Base-by-base conservation (phyloP, 2,329 filamentous ascomycete genomes). In the Colletotrichum phormii region DNA sequence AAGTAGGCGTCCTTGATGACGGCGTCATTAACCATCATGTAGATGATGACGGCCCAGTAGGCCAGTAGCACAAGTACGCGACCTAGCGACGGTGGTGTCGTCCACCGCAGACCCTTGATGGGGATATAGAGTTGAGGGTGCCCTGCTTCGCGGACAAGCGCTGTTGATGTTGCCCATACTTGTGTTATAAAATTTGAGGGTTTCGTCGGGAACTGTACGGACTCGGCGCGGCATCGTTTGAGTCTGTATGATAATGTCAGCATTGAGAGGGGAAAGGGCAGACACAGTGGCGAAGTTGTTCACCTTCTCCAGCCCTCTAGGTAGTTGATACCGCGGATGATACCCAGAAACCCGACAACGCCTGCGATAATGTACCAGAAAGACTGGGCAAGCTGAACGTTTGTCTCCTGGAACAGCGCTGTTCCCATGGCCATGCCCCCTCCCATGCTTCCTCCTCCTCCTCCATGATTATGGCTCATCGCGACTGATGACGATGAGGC, bases 291-390 rank as follows among this genome's bases (percentile, higher is more conserved):
- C 7, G 29, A 12, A 12, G 2, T n/a, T 6, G 75, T 81, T 70
- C 51, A 88, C 88, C 85, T 85, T 67, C 79, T 80, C 24, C 78
- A 79, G 24, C 82, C 81, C 72, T 87, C 83, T 13, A 83, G 79
- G 26, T 81, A 77, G 74, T 89, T 86, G 71, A 89, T 77, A 24
- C 77, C 79, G 4, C 87, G 87, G 31, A 86, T 77, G 0, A 78
- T 67, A 3, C 83, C 76, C 5, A 88, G 77, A 0, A 85, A 75
- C 1, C 82, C 86, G 5, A 89, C 77, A 29, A 87, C 84, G 18
- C 82, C 86, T 8, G 84, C 88, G 49, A 90, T 81, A 42, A 89
- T 85, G 77, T 91, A 91, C 90, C 90, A 92, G 77, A 87, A 92
- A 2, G 84, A 85, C 22, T 83, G 83, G 18, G 89, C 89, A 63